Evolutionary conservation across 495 filamentous ascomycete species (phyloP), one percentile per base, ranked within the genome.

Genomic region (Halenospora varia): DNA sequence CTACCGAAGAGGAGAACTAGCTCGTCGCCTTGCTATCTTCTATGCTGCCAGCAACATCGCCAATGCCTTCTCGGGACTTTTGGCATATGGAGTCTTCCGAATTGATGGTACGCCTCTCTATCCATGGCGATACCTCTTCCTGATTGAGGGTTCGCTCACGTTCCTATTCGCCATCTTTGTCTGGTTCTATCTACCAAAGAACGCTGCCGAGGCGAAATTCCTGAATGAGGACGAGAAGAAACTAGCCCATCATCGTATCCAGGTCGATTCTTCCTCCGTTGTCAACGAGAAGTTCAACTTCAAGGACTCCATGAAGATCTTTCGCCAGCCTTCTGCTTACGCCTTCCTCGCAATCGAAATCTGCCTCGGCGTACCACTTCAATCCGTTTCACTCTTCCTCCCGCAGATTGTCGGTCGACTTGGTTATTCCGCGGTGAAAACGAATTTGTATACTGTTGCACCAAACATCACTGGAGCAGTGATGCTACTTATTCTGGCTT

Each of bases 1-100:
- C 69, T 93, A 92, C 62, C 82, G 87, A 22, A 84, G 88, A 40
- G 83, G 84, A n/a, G 88, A 92, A 65, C 75, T 93, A 9, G 88
- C 88, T 4, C 75, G 88, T 18, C 85, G 89, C 2, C 78, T 92
- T 0, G 88, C 88, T 25, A 76, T 92, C 62, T 92, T 92, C 75
- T 92, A 91, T 66, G 88, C 88, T 0, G 88, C 86, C 0, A 84
- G 81, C 25, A 87, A 82, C 56, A 88, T 93, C 51, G 88, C 88
- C 29, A 85, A 82, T 49, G 89, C 88, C 18, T 92, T 91, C 65
- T 81, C 81, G 1, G 88, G 89, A 4, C 75, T 92, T 1, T 75
- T 93, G 15, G 83, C 89, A 0, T 92, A 87, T 53, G 89, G 87
- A 0, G 84, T 89, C 6, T 90, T 92, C 70, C 87, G 84, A 48